A percentile compares a stretch with the other conserved stretches of the same genome.
These are phyloP conservation scores for Amauroascus niger DNA, from an alignment of 2,329 filamentous ascomycete genomes.

Conservation along the genomic window DNA sequence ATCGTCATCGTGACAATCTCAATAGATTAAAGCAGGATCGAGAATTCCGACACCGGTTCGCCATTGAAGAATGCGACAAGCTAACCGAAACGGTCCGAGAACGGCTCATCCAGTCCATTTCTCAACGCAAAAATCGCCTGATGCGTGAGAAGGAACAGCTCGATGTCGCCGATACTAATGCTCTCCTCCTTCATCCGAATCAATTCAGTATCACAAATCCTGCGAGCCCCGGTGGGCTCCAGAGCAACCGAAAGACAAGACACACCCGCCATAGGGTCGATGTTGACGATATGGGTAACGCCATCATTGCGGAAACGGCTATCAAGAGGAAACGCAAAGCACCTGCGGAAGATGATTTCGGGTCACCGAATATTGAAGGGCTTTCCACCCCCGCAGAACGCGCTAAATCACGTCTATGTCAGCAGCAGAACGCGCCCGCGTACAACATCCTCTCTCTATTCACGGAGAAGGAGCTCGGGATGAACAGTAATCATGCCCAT, in stretches of 20 bases:
- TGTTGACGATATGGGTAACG: conserved; percentile 43
- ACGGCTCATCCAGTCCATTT: conserved; percentile 49
- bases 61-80: conserved; percentile 52
- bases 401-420: conserved; percentile 44
- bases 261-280: conserved; percentile 50
- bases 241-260: conserved; percentile 53
- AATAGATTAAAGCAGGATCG: conserved; percentile 49
- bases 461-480: conserved; percentile 56
- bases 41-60: conserved; percentile 51
- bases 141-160: conserved; percentile 58
- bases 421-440: conserved; percentile 49
- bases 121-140: conserved; percentile 47
- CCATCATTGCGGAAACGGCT: conserved; percentile 39
- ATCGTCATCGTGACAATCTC: conserved; percentile 48
- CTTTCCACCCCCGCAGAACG: conserved; percentile 43
- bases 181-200: conserved; percentile 54
- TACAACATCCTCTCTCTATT: conserved; percentile 57
- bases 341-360: conserved; percentile 47
- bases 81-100: conserved; percentile 52
- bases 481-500: conserved; percentile 53
- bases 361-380: conserved; percentile 47
- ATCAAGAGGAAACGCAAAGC: conserved; percentile 52
- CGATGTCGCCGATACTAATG: conserved; percentile 57
- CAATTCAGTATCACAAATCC: conserved; percentile 58
- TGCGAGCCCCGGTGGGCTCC: conserved; percentile 51